Conservation (phyloP, 2,329 filamentous ascomycete species). For the Aspergillus texensis region DNA sequence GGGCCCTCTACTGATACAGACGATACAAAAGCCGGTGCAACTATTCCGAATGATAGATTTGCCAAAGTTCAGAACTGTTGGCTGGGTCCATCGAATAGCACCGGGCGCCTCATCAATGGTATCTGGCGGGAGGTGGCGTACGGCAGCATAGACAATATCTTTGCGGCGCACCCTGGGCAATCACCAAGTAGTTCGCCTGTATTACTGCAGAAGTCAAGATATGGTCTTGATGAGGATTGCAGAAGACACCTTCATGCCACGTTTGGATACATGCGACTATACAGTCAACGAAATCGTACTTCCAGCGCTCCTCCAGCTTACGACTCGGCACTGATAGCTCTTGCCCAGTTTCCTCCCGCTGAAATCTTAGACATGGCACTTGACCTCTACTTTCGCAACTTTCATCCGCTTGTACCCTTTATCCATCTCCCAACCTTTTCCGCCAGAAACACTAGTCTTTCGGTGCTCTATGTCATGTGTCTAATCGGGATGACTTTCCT, state of each 20-base stretch:
- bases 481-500: conserved; percentile 56
- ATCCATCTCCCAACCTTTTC: conserved; percentile 58
- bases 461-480: conserved; percentile 56
- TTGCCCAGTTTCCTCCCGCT: conserved; percentile 50
- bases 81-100: conserved; percentile 41
- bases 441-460: conserved; percentile 50
- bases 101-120: conserved; percentile 44
- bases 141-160: conserved; percentile 44
- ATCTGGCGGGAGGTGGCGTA: conserved; percentile 45
- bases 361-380: conserved; percentile 58
- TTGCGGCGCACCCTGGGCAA: conserved; percentile 31
- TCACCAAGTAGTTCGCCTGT: conserved; percentile 23
- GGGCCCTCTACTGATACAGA: conserved; percentile 27
- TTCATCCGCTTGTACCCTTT: conserved; percentile 56
- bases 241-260: conserved; percentile 41
- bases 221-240: conserved; percentile 47
- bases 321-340: conserved; percentile 27
- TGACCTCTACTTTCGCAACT: conserved; percentile 57
- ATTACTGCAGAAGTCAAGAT: conserved; percentile 34
- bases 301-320: conserved; percentile 25
- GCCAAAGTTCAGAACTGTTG: conserved; percentile 46
- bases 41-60: conserved; percentile 47
- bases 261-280: conserved; percentile 32
- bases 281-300: conserved; percentile 22
- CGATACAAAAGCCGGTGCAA: conserved; percentile 22